These are phyloP conservation scores for Melastoma candidum DNA, from an alignment of 441 rosid genomes.

Conservation along the genomic window DNA sequence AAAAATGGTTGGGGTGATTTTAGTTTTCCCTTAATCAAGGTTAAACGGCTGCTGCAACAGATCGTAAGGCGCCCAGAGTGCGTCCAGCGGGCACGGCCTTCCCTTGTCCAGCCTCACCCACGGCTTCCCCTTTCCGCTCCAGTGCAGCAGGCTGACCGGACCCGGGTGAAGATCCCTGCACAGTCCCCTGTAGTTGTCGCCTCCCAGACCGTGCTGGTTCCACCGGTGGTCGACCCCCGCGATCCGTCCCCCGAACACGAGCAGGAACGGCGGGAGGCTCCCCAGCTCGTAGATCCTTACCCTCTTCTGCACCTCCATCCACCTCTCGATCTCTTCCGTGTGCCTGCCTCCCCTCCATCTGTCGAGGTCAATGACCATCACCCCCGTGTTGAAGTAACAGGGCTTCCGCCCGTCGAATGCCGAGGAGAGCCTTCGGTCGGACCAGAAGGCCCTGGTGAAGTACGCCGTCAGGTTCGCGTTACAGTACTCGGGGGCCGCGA, in stretches of 20 bases:
- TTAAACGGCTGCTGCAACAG: slow-evolving; percentile 12
- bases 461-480: slow-evolving; percentile 9
- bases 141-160: slow-evolving; percentile 19
- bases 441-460: slow-evolving; percentile 9
- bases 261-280: slow-evolving; percentile 12
- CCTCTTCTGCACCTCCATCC: slow-evolving; percentile 20
- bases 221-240: slow-evolving; percentile 17
- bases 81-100: slow-evolving; percentile 17
- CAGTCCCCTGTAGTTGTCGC: slow-evolving; percentile 19
- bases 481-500: slow-evolving; percentile 11
- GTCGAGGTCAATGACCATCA: slow-evolving; percentile 18
- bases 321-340: slow-evolving; percentile 17
- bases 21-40: too few relatives aligned
- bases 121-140: slow-evolving; percentile 20
- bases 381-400: slow-evolving; percentile 20
- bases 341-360: slow-evolving; percentile 15
- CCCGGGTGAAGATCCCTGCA: slow-evolving; percentile 17
- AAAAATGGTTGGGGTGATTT: too few relatives aligned
- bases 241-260: slow-evolving; percentile 15
- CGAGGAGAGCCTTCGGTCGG: slow-evolving; percentile 3
- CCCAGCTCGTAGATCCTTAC: slow-evolving; percentile 19
- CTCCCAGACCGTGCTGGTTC: slow-evolving; percentile 22
- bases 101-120: slow-evolving; percentile 15
- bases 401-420: slow-evolving; percentile 9
- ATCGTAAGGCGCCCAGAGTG: slow-evolving; percentile 14